Conservation (phyloP, 2,329 filamentous ascomycete genomes). For the Colletotrichum destructivum region DNA sequence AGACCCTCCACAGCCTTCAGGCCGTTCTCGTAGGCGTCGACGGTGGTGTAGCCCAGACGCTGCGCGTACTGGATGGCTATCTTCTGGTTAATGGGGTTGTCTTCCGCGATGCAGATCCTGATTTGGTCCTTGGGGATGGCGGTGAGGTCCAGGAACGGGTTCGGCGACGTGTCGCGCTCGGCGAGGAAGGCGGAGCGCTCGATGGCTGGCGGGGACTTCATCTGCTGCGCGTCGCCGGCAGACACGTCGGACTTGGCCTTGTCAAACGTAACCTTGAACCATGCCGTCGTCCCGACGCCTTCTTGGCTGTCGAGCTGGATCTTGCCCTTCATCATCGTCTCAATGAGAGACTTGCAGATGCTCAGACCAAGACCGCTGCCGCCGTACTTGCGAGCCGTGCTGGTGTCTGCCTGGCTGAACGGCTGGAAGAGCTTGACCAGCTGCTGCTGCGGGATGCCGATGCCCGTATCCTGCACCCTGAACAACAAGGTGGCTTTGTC, state of each 20-base stretch:
- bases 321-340: slow-evolving; percentile 90
- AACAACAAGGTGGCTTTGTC: slow-evolving; percentile 83
- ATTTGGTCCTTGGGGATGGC: slow-evolving; percentile 83
- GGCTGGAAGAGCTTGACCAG: slow-evolving; percentile 90
- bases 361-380: slow-evolving; percentile 92
- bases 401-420: slow-evolving; percentile 93
- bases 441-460: slow-evolving; percentile 88
- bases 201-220: slow-evolving; percentile 53
- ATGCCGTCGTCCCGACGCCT: slow-evolving; percentile 78
- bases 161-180: slow-evolving; percentile 58
- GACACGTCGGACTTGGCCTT: slow-evolving; percentile 79
- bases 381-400: slow-evolving; percentile 91
- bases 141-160: slow-evolving; percentile 76
- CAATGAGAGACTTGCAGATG: slow-evolving; percentile 95
- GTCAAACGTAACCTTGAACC: slow-evolving; percentile 88
- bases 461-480: slow-evolving; percentile 91
- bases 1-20: slow-evolving; percentile 89
- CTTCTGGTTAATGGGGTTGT: slow-evolving; percentile 94
- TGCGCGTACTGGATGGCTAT: slow-evolving; percentile 94
- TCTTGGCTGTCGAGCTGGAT: slow-evolving; percentile 87
- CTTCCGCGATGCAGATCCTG: slow-evolving; percentile 93
- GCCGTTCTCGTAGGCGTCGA: slow-evolving; percentile 92
- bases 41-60: slow-evolving; percentile 84
- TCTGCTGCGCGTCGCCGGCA: slow-evolving; percentile 67
- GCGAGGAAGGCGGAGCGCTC: slow-evolving; percentile 52